A percentile compares a stretch with the other conserved stretches of the same genome.
These are phyloP conservation scores for Epichloe festucae DNA, from an alignment of 2,329 filamentous ascomycete species.

Conservation along the genomic window DNA sequence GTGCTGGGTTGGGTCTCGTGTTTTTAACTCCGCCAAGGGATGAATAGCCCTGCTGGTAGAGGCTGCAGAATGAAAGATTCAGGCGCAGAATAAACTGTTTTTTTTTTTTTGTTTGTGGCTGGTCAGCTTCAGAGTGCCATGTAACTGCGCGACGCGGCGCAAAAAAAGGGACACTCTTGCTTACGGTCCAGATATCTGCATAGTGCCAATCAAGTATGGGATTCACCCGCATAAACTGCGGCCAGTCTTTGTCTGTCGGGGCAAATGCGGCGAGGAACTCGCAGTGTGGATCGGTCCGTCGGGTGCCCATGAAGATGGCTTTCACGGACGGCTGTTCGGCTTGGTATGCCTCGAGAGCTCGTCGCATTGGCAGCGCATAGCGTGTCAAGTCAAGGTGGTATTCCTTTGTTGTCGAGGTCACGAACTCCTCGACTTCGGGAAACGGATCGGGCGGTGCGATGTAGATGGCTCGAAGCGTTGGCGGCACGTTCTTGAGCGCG, in stretches of 20 bases:
- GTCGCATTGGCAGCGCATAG: constrained; percentile 68
- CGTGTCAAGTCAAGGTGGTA: constrained; percentile 69
- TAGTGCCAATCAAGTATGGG: constrained; percentile 98
- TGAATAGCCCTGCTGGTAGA: constrained; percentile 85
- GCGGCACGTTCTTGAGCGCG: constrained; percentile 20
- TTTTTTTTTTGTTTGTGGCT: no score
- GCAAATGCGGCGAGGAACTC: constrained; percentile 69
- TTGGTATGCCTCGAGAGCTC: constrained; percentile 68
- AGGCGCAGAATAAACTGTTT: constrained; percentile 65
- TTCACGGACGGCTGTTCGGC: constrained; percentile 46
- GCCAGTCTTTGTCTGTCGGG: constrained; percentile 80
- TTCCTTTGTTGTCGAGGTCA: constrained; percentile 45
- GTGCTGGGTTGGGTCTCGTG: constrained; percentile 75
- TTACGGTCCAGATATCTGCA: constrained; percentile 81
- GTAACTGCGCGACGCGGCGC: no score
- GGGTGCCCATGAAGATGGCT: constrained; percentile 51
- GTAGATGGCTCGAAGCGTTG: constrained; percentile 66
- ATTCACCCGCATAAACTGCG: constrained; percentile 81
- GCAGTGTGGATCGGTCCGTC: constrained; percentile 86
- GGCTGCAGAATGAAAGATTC: constrained; percentile 65
- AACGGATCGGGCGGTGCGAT: constrained; percentile 80
- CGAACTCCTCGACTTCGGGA: constrained; percentile 73
- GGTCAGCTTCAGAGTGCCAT: no score
- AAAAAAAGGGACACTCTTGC: constrained; percentile 20
- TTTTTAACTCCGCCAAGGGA: constrained; percentile 83